phyloP scores from a whole-genome alignment of 1,284 basidiomycete species.

The Apiotrichum mycotoxinovorans region DNA sequence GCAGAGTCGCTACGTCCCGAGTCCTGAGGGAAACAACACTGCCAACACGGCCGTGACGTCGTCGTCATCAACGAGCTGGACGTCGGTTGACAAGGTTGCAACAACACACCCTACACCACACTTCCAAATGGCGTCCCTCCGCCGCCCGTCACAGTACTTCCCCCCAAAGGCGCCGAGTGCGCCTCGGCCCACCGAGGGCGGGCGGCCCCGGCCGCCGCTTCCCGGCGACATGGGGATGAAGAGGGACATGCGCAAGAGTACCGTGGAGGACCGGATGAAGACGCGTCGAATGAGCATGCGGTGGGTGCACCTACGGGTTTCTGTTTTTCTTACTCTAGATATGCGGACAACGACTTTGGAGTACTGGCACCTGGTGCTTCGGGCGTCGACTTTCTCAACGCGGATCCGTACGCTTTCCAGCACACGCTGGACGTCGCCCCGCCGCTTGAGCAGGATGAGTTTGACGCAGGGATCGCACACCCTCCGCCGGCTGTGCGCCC shows the following conservation, averaged over 20 bases:
- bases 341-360: constrained; percentile 41
- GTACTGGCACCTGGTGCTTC: neutral
- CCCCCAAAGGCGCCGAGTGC: constrained; percentile 1
- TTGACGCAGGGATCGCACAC: constrained; percentile 10
- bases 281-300: constrained; percentile 80
- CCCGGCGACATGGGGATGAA: neutral
- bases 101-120: constrained; percentile 1
- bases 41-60: neutral
- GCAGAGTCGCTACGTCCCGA: no score
- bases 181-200: neutral
- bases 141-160: constrained; percentile 21
- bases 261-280: constrained; percentile 88
- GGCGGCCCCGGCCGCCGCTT: neutral
- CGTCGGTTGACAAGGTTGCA: neutral
- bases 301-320: constrained; percentile 54
- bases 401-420: constrained; percentile 39
- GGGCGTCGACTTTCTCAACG: constrained; percentile 23
- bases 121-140: constrained; percentile 41
- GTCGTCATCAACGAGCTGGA: neutral
- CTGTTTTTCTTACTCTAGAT: constrained; percentile 24
- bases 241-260: constrained; percentile 56
- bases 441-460: constrained; percentile 23
- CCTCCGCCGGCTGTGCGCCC: neutral
- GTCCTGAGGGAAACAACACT: no score
- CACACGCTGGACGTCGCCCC: constrained; percentile 24